Evolutionary conservation across 176 grass and related monocot genomes (phyloP), one percentile per base, ranked within the genome.

Genomic region (Lolium multiflorum): DNA sequence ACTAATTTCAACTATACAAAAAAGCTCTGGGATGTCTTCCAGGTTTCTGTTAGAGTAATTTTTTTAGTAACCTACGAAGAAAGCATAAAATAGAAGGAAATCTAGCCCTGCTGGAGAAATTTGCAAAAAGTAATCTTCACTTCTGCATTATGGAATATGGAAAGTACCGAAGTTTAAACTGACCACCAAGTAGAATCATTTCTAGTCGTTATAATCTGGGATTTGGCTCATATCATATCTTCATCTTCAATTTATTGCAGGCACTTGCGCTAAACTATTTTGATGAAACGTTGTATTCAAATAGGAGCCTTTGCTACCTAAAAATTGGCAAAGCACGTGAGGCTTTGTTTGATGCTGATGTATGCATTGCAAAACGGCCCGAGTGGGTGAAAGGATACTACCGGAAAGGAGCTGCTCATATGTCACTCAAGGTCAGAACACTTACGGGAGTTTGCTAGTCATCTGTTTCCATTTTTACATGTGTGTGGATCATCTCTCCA

Each of bases 401-500:
- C 14, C 49, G 83, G 61, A 89, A 85, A 89, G 88, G 88, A 81
- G 59, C 88, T 68, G 82, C 70, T 13, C 77, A 81, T 41, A 89
- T 85, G 82, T 85, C 37, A 18, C 88, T 89, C 24, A 76, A 89
- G 88, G 82, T 85, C 18, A 89, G 69, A 73, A 54, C 22, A 76
- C 10, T 9, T 81, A 6, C 4, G 3, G 17, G 0, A 69, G 54
- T 51, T 80, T 8, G 39, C 20, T 78, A 39, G 43, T 50, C 20
- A 20, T 20, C 1, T 50, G 0, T 17, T 51, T 3, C 14, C 72
- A 3, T 22, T 37, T 84, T 43, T 75, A 62, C 6, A 76, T 79
- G 5, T 13, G 61, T 64, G 58, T 82, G 4, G 21, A 64, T 51
- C 21, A 31, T 22, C 7, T 43, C 13, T 75, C 14, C 47, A 51